These are phyloP conservation scores for Nothopassalora personata DNA, from an alignment of 2,329 filamentous ascomycete species.

Conservation along the genomic window DNA sequence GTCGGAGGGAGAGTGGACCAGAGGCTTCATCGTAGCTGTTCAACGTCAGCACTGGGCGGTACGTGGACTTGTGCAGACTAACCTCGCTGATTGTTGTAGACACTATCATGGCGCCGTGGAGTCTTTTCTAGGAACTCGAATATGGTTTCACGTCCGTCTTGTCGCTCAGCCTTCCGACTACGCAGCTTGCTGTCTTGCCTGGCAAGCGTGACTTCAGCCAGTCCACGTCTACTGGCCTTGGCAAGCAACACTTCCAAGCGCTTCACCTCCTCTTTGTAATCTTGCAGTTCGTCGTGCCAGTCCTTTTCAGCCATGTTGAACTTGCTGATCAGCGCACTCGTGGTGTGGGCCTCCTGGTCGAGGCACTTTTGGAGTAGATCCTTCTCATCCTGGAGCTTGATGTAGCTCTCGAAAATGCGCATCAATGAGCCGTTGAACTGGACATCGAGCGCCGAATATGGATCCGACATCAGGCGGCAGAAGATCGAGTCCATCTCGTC, in stretches of 20 bases:
- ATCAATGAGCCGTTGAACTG: constrained; percentile 37
- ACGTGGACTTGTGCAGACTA: not conserved
- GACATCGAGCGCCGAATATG: constrained; percentile 26
- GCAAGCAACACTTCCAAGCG: constrained; percentile 43
- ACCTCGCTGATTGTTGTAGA: constrained; percentile 31
- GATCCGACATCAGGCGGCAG: constrained; percentile 27
- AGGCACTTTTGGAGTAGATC: constrained; percentile 27
- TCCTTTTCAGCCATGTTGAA: constrained; percentile 29
- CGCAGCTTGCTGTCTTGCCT: constrained; percentile 39
- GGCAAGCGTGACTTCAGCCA: constrained; percentile 39
- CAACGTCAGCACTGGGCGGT: constrained; percentile 13
- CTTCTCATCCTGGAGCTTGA: constrained; percentile 34
- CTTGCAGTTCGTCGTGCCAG: constrained; percentile 32
- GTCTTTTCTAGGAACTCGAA: constrained; percentile 32
- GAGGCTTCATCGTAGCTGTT: constrained; percentile 26
- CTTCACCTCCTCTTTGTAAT: constrained; percentile 40
- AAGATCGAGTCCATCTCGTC: constrained; percentile 30
- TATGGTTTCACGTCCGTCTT: constrained; percentile 28
- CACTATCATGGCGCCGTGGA: constrained; percentile 20
- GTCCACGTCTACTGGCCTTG: constrained; percentile 34
- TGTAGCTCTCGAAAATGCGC: constrained; percentile 40
- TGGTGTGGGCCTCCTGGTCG: constrained; percentile 25
- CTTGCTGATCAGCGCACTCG: constrained; percentile 17
- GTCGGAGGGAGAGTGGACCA: constrained; percentile 33
- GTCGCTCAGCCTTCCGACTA: constrained; percentile 11